A percentile compares a stretch with the other conserved stretches of the same genome.
These are phyloP conservation scores for Aaosphaeria arxii DNA, from an alignment of 2,329 filamentous ascomycete genomes.

Conservation along the genomic window DNA sequence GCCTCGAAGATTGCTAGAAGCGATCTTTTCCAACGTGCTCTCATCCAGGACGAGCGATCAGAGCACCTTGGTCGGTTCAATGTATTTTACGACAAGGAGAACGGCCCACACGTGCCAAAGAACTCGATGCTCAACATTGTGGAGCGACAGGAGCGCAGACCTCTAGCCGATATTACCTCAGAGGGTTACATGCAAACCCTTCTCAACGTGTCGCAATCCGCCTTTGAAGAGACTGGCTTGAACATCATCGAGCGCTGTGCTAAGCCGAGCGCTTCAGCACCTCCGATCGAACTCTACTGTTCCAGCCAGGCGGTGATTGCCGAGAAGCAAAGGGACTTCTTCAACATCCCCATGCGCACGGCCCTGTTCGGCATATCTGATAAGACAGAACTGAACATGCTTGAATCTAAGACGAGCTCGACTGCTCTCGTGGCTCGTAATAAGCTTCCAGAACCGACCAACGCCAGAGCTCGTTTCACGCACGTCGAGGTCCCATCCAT, in stretches of 20 bases:
- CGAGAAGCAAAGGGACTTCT: conserved; percentile 72
- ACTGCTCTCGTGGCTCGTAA: conserved; percentile 60
- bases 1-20: conserved; percentile 66
- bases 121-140: conserved; percentile 82
- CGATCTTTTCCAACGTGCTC: conserved; percentile 71
- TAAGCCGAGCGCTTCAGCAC: conserved; percentile 74
- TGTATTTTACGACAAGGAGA: conserved; percentile 65
- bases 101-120: conserved; percentile 64
- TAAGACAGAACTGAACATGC: conserved; percentile 67
- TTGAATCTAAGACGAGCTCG: conserved; percentile 69
- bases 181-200: conserved; percentile 73
- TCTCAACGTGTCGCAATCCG: conserved; percentile 70
- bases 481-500: conserved; percentile 93
- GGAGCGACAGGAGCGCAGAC: conserved; percentile 63
- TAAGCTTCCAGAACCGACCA: conserved; percentile 74
- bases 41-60: conserved; percentile 51
- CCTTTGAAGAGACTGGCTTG: conserved; percentile 69
- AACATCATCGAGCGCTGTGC: conserved; percentile 77
- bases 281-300: conserved; percentile 78
- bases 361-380: conserved; percentile 65
- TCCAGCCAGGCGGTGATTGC: conserved; percentile 60
- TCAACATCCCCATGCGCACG: conserved; percentile 74
- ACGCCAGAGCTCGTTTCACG: conserved; percentile 79
- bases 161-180: conserved; percentile 65
- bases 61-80: conserved; percentile 65